Evolutionary conservation across 352 stramenopile species (phyloP).

Genomic region (Pythium utonaiense): DNA sequence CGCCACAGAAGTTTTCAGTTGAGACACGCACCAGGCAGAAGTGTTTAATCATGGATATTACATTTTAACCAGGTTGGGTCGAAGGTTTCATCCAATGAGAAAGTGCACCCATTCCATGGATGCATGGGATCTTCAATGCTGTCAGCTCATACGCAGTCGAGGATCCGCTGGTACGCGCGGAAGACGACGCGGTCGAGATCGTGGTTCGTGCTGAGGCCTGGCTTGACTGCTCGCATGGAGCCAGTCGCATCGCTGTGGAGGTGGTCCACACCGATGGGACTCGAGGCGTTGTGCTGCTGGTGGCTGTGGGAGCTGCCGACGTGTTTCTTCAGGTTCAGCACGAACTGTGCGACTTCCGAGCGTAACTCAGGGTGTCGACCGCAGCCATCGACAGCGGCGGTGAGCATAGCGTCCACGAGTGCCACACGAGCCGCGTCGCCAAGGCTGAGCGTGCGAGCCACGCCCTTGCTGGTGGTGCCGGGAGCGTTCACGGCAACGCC

Average conservation of each 20-base stretch:
- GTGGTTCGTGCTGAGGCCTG: background rate
- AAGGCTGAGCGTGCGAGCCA: conserved; percentile 7
- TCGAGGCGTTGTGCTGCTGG: conserved; percentile 10
- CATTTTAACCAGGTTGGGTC: too few relatives aligned
- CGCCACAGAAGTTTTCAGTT: too few relatives aligned
- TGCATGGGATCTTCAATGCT: too few relatives aligned
- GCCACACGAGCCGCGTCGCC: conserved; percentile 25
- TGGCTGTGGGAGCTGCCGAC: conserved; percentile 22
- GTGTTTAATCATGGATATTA: too few relatives aligned
- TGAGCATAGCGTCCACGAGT: conserved; percentile 44
- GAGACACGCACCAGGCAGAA: too few relatives aligned
- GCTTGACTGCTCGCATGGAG: background rate
- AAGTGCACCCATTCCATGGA: too few relatives aligned
- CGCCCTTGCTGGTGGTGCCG: conserved; percentile 9
- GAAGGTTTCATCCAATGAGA: too few relatives aligned
- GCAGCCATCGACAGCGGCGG: conserved; percentile 44
- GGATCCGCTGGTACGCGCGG: conserved; percentile 18
- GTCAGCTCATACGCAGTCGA: conserved; percentile 1
- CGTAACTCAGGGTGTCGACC: conserved; percentile 47
- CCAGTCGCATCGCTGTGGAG: background rate
- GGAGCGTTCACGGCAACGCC: conserved; percentile 18
- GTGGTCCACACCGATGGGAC: conserved; percentile 5
- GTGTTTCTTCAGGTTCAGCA: conserved; percentile 65
- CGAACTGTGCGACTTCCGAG: conserved; percentile 58
- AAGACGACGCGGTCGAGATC: conserved; percentile 16